Evolutionary conservation across 192 early-diverging fungal species (phyloP), one percentile per base, ranked within the genome.

Genomic region (Coemansia sp.): DNA sequence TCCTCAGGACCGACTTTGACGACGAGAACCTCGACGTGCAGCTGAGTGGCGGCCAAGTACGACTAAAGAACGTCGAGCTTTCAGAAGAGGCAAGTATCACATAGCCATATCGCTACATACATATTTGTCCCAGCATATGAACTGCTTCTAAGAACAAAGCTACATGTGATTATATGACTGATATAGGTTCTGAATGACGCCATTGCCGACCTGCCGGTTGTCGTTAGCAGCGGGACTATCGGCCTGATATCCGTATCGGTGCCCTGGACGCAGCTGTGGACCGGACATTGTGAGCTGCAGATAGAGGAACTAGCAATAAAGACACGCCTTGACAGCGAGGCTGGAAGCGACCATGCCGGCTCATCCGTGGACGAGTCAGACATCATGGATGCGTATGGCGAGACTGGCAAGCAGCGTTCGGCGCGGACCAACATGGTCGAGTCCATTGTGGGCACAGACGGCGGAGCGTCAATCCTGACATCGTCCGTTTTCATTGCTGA

Each of bases 401-500:
- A 27, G 31, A 57, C 40, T 41, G 59, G 44, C 33, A 68, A 61
- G 6, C 45, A 22, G 25, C 61, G 58, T 28, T 30, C 47, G 36
- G 50, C 56, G 2, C 31, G 61, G 36, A 42, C 66, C 8, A 65
- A 64, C 27, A 38, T 75, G 38, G 77, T 74, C 30, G 68, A 72
- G 40, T 73, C 76, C 10, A 70, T 82, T 19, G 64, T 70, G 20
- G 70, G 74, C 56, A 68, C 83, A 42, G 79, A 87, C 22, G 87
- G 88, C 45, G 77, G 85, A 2, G 86, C 83, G 20, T 84, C 90
- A 45, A 68, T 94, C 48, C 87, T 81, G n/a, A 59, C 90, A 2
- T 89, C 93, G 10, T 94, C 94, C 3, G 76, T 94, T 17, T 89
- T 89, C 63, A 89, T 96, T 58, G 94, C 94, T 9, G 92, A 87